Conservation (phyloP, 139 green algal species). For the Asterochloris erici region DNA sequence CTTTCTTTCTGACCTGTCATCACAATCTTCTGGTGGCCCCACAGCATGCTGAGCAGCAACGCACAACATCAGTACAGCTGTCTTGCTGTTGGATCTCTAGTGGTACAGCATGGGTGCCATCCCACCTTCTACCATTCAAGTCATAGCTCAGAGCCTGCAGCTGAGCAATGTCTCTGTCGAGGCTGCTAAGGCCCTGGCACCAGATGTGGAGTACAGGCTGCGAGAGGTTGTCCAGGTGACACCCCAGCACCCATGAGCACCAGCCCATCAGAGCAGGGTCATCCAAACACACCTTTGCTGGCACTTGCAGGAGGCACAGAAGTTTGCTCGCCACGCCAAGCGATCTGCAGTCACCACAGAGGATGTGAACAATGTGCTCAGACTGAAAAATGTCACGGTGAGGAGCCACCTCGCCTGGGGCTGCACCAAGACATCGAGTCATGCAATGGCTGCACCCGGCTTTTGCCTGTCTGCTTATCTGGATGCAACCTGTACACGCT, state of each 20-base stretch:
- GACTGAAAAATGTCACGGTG: constrained; percentile 70
- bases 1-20: too few species aligned
- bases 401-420: neutral
- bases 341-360: constrained; percentile 65
- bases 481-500: neutral
- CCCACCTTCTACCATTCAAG: constrained; percentile 37
- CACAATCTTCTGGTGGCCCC: too few species aligned
- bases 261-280: neutral
- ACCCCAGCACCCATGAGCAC: neutral
- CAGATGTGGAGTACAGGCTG: constrained; percentile 88
- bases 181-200: constrained; percentile 57
- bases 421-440: neutral
- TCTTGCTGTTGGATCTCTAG: too few species aligned
- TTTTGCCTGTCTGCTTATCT: neutral
- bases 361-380: constrained; percentile 81
- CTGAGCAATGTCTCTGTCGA: constrained; percentile 54
- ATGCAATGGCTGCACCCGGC: neutral
- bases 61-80: too few species aligned
- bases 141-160: constrained; percentile 65
- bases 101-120: constrained; percentile 2
- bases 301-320: constrained; percentile 71
- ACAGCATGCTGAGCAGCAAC: too few species aligned
- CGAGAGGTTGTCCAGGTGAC: constrained; percentile 86
- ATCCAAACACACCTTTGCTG: neutral
- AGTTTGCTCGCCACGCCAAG: constrained; percentile 83